Evolutionary conservation across 306 rosid species (phyloP).

Genomic region (Cucumis hystrix): DNA sequence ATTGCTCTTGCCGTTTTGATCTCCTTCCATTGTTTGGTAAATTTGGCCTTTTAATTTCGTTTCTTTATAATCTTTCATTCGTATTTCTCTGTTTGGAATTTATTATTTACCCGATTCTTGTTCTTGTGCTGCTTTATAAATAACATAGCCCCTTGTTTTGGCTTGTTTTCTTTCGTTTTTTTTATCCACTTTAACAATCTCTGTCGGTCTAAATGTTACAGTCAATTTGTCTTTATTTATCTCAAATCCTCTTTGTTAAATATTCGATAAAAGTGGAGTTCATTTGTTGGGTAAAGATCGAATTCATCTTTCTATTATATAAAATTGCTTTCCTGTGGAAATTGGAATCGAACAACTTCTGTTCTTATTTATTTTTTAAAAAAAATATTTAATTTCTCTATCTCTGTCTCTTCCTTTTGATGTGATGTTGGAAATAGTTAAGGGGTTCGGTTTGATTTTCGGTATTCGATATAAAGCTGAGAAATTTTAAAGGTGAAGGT

Average conservation of each 20-base stretch:
- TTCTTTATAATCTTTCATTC: background rate
- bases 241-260: background rate
- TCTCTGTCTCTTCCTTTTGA: background rate
- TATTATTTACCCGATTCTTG: background rate
- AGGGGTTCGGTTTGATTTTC: background rate
- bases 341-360: background rate
- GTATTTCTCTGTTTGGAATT: background rate
- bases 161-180: background rate
- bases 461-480: background rate
- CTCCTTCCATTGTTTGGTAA: constrained; percentile 80
- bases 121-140: background rate
- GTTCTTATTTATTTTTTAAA: background rate
- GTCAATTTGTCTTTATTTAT: constrained; percentile 1
- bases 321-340: background rate
- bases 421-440: background rate
- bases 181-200: background rate
- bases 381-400: background rate
- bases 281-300: background rate
- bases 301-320: background rate
- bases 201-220: background rate
- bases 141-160: background rate
- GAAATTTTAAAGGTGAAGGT: constrained; percentile 5
- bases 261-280: background rate
- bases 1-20: constrained; percentile 56
- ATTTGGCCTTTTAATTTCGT: background rate